phyloP scores from a whole-genome alignment of 345 rosid species.

The Brassica rapa region DNA sequence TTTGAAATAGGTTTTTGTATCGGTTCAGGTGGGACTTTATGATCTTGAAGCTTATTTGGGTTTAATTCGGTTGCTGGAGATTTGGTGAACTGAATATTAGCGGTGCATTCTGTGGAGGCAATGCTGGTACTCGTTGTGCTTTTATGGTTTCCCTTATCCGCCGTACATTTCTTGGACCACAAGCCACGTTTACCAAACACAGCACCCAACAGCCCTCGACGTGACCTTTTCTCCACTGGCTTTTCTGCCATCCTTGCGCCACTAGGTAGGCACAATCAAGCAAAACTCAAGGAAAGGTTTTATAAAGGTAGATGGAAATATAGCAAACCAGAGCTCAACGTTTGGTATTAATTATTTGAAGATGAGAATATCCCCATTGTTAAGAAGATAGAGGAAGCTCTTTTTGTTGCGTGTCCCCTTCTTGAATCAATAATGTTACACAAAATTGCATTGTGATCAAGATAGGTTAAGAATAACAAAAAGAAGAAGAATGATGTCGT shows the following conservation, averaged over 20 bases:
- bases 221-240: slow-evolving; percentile 50
- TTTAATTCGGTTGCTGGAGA: slow-evolving; percentile 40
- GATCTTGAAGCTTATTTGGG: slow-evolving; percentile 49
- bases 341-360: background rate
- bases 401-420: background rate
- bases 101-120: slow-evolving; percentile 42
- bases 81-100: slow-evolving; percentile 42
- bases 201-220: slow-evolving; percentile 61
- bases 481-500: background rate
- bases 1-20: slow-evolving; percentile 34
- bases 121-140: slow-evolving; percentile 39
- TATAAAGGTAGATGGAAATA: background rate
- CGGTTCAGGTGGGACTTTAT: slow-evolving; percentile 40
- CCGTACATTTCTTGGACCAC: slow-evolving; percentile 59
- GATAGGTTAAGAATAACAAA: background rate
- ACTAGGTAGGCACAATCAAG: background rate
- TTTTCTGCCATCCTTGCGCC: slow-evolving; percentile 28
- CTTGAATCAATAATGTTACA: slow-evolving; percentile 13
- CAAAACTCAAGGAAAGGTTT: slow-evolving; percentile 14
- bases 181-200: slow-evolving; percentile 63
- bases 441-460: slow-evolving; percentile 27
- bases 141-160: slow-evolving; percentile 24
- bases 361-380: slow-evolving; percentile 12
- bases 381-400: background rate
- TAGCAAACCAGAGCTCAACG: slow-evolving; percentile 2